A percentile compares a stretch with the other conserved stretches of the same genome.
Evolutionary conservation across 2,329 filamentous ascomycete species (phyloP).

Genomic region (Xenosphaeropsis pyriputrescens): DNA sequence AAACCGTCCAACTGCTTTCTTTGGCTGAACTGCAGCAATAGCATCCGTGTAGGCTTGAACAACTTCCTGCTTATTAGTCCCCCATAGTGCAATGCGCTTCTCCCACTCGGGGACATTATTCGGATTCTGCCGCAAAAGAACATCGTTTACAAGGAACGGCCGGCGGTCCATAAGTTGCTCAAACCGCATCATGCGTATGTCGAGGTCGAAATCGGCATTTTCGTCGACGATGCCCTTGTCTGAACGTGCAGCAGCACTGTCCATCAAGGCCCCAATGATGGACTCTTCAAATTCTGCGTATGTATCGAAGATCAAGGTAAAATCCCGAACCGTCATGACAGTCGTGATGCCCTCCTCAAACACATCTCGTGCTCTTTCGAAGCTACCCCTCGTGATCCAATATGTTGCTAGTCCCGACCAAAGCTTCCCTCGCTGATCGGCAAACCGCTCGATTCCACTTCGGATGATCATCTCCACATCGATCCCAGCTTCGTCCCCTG

Average conservation of each 20-base stretch:
- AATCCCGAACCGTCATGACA: constrained; percentile 97
- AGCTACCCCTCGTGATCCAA: constrained; percentile 86
- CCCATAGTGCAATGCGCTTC: constrained; percentile 91
- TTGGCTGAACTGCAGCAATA: constrained; percentile 83
- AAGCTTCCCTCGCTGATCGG: constrained; percentile 85
- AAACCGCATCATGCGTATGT: constrained; percentile 95
- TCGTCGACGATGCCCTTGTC: constrained; percentile 66
- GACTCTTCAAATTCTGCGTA: constrained; percentile 97
- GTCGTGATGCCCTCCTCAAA: constrained; percentile 96
- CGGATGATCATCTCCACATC: constrained; percentile 86
- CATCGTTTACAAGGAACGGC: constrained; percentile 92
- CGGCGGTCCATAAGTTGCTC: constrained; percentile 96
- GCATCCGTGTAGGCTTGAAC: constrained; percentile 92
- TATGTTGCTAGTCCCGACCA: constrained; percentile 94
- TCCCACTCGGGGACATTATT: constrained; percentile 96
- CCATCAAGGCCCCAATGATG: constrained; percentile 82
- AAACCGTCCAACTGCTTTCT: constrained; percentile 86
- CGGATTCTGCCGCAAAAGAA: constrained; percentile 86
- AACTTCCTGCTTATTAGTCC: constrained; percentile 78
- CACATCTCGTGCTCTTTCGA: constrained; percentile 81
- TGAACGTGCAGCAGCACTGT: constrained; percentile 66
- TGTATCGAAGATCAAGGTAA: constrained; percentile 89
- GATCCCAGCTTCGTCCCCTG: constrained; percentile 67
- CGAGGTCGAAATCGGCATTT: constrained; percentile 82
- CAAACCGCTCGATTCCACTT: constrained; percentile 79